Base-by-base conservation (phyloP, 2,329 filamentous ascomycete genomes). In the Epichloe gansuensis region DNA sequence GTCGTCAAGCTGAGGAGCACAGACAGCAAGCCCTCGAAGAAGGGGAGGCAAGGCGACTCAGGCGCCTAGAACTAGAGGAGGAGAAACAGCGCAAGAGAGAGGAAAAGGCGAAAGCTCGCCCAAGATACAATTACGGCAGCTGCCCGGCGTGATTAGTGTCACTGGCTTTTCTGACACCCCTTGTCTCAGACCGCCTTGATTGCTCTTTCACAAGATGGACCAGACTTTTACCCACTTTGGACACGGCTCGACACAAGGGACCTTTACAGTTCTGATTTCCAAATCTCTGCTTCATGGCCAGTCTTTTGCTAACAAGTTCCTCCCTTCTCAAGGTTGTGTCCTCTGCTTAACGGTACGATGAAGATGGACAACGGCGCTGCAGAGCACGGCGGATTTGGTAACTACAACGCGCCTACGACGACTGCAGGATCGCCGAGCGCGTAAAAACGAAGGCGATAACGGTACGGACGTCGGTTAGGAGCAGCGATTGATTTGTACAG, bases 291-390 rank as follows among this genome's bases (percentile, higher is more conserved):
- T 25, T 28, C 37, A 42, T 39, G 25, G 25, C 47, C 13, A 15
- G 11, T 17, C 31, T 25, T 15, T 51, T 49, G 44, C 61, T 63
- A 57, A 61, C 60, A 11, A n/a, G 8, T 42, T 39, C 2, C 5
- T 52, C 44, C 4, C 28, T n/a, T 50, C 17, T 52, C 56, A 76
- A 89, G 84, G 67, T 78, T 91, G 62, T 94, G 88, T 67, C 88
- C 88, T 47, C 75, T 93, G 67, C 83, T 94, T 56, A 94, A 94
- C 65, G 88, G 89, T 50, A 88, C 86, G 35, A 86, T 86, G 73
- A 85, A 86, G 58, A 70, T 73, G 41, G 76, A 79, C 59, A 77
- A 76, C 56, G 72, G 72, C 53, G 69, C 71, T n/a, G 71, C 72
- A 39, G 78, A 81, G 56, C 74, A 81, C 55, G 75, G 77, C 52